Evolutionary conservation across 129 eudicot species (phyloP), one percentile per base, ranked within the genome.

Genomic region (Helianthus tuberosus): DNA sequence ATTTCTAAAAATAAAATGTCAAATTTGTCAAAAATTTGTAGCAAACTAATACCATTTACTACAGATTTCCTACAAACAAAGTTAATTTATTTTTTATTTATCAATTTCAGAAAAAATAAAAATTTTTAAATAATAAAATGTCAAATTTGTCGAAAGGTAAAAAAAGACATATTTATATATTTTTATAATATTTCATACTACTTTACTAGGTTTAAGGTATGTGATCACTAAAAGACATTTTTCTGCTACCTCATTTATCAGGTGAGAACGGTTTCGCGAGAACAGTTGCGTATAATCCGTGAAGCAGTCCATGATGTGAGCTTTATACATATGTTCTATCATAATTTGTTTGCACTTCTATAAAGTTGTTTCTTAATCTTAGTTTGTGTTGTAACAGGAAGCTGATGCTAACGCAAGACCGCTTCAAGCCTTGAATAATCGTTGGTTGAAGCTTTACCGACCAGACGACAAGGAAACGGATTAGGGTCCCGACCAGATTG

Each of bases 381-480:
- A 10, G 11, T 17, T 1, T 43, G 43, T 23, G 20, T 23, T 14
- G 16, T 43, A 55, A 72, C 59, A 72, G 68, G 69, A 59, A 59
- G 77, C 68, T 1, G 75, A 70, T 9, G 64, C 41, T 36, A 70
- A 53, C 6, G 62, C 75, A 9, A 36, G 75, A 14, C 75, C 75
- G 11, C 4, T 52, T 69, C 63, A 29, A 7, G 77, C 88, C 13
- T 10, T 75, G 4, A 75, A 86, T 32, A 52, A 73, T 11, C 85
- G 91, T 11, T 49, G 55, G 36, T 44, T 86, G 50, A 67, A 74
- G 51, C 84, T 86, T 29, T 84, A 80, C 55, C 75, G 84, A 50
- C 72, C 72, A 2, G 55, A 66, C 13, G 72, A 66, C 41, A 11
- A 67, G 23, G 58, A 27, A 68, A 23, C 11, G 23, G 48, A 48